Conservation (phyloP, 257 asterid species). For the Misopates orontium region DNA sequence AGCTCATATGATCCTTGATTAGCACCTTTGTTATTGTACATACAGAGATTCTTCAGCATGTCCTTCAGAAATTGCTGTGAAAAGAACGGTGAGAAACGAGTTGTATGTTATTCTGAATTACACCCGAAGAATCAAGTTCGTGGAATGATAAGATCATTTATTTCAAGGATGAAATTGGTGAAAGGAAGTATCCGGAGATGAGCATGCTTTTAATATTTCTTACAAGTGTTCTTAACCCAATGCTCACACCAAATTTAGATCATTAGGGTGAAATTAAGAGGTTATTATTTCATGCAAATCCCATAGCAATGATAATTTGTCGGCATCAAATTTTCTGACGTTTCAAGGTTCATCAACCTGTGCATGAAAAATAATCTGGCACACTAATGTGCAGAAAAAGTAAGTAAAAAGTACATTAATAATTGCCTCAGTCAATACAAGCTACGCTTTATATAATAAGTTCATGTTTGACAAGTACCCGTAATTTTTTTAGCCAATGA, state of each 20-base stretch:
- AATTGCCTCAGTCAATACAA: neutral
- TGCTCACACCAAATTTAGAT: too few relatives aligned
- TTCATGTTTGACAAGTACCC: neutral
- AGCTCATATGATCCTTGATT: conserved; percentile 92
- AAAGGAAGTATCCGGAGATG: neutral
- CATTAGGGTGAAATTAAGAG: too few relatives aligned
- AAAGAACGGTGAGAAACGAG: neutral
- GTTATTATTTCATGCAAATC: neutral
- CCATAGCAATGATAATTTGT: neutral
- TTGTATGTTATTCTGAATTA: neutral
- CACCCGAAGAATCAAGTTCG: neutral
- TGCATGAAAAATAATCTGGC: neutral
- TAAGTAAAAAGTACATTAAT: neutral
- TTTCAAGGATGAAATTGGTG: neutral
- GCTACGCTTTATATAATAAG: too few relatives aligned
- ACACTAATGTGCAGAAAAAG: neutral
- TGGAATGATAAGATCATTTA: conserved; percentile 1
- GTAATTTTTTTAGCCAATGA: too few relatives aligned
- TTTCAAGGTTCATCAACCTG: neutral
- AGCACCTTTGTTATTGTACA: conserved; percentile 85
- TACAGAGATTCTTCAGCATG: conserved; percentile 79
- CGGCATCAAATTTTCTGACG: neutral
- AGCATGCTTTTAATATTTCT: neutral
- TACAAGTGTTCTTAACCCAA: too few relatives aligned
- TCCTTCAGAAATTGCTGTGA: conserved; percentile 89